These are phyloP conservation scores for Crucihimalaya himalaica DNA, from an alignment of 345 rosid species.

Conservation along the genomic window DNA sequence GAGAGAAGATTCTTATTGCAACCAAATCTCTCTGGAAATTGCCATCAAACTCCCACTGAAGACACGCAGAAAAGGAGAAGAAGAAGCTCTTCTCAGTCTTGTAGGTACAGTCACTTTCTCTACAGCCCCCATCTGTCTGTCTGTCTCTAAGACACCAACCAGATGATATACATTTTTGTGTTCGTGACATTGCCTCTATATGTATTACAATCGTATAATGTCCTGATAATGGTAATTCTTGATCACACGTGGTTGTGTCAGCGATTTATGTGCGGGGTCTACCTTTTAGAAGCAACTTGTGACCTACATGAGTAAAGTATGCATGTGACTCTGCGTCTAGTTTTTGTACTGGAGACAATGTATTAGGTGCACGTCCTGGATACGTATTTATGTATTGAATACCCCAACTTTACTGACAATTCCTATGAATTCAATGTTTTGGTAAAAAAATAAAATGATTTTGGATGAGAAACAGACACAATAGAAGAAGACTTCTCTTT, in stretches of 20 bases:
- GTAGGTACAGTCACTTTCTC: conserved; percentile 48
- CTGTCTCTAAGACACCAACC: conserved; percentile 24
- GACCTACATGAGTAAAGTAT: conserved; percentile 41
- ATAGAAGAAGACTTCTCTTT: conserved; percentile 28
- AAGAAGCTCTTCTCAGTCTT: conserved; percentile 36
- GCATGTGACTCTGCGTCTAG: conserved; percentile 39
- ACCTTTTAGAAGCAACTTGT: conserved; percentile 27
- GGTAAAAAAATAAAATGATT: neutral
- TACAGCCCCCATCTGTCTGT: conserved; percentile 19
- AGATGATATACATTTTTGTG: conserved; percentile 27
- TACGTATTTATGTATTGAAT: conserved; percentile 22
- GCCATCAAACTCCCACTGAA: conserved; percentile 54
- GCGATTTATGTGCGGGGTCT: conserved; percentile 31
- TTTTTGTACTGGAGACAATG: conserved; percentile 28
- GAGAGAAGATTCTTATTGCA: conserved; percentile 75
- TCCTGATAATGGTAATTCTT: conserved; percentile 33
- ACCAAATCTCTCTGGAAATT: conserved; percentile 67
- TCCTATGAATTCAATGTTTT: conserved; percentile 26
- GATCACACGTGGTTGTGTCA: conserved; percentile 39
- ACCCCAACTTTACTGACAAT: conserved; percentile 19
- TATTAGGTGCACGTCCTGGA: conserved; percentile 35
- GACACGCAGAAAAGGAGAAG: neutral
- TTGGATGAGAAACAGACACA: conserved; percentile 35
- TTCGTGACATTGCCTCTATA: conserved; percentile 38
- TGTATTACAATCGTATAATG: conserved; percentile 43